Evolutionary conservation across 1,284 basidiomycete genomes (phyloP).

Genomic region (Moesziomyces sp.): DNA sequence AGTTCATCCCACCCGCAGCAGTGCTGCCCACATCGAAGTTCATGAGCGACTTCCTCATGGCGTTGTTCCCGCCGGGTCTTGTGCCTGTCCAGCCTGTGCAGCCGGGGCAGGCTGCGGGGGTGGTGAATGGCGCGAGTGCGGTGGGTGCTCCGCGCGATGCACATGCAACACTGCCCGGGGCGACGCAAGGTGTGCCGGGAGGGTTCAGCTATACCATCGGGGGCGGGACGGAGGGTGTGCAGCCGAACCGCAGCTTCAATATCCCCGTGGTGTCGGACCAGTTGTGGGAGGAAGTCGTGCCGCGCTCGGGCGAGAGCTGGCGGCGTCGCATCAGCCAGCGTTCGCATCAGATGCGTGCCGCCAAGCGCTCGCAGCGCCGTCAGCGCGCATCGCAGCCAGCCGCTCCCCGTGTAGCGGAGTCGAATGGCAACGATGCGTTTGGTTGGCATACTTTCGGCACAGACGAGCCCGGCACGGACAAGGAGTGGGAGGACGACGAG

Average conservation of each 20-base stretch:
- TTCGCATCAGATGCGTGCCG: slow-evolving; percentile 12
- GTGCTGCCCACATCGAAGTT: slow-evolving; percentile 39
- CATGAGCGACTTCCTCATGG: slow-evolving; percentile 36
- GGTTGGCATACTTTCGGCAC: slow-evolving; percentile 34
- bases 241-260: slow-evolving; percentile 35
- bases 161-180: background rate
- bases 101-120: background rate
- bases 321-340: slow-evolving; percentile 19
- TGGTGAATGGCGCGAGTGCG: background rate
- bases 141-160: slow-evolving; percentile 10
- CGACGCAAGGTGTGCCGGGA: background rate
- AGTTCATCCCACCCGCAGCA: slow-evolving; percentile 36
- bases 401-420: background rate
- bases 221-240: slow-evolving; percentile 4
- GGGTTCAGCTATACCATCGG: slow-evolving; percentile 32
- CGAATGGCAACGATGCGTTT: slow-evolving; percentile 7
- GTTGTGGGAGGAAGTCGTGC: slow-evolving; percentile 51
- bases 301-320: slow-evolving; percentile 40
- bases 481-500: slow-evolving; percentile 16
- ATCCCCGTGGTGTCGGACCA: slow-evolving; percentile 44
- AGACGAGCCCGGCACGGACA: slow-evolving; percentile 17
- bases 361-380: slow-evolving; percentile 11
- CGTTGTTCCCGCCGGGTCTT: slow-evolving; percentile 34
- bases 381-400: slow-evolving; percentile 9
- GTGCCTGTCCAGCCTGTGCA: slow-evolving; percentile 13